Percentiles rank a stretch among this genome's conserved stretches.
Evolutionary conservation across 768 basidiomycete genomes (phyloP).

Genomic region (Candolleomyces aberdarensis): DNA sequence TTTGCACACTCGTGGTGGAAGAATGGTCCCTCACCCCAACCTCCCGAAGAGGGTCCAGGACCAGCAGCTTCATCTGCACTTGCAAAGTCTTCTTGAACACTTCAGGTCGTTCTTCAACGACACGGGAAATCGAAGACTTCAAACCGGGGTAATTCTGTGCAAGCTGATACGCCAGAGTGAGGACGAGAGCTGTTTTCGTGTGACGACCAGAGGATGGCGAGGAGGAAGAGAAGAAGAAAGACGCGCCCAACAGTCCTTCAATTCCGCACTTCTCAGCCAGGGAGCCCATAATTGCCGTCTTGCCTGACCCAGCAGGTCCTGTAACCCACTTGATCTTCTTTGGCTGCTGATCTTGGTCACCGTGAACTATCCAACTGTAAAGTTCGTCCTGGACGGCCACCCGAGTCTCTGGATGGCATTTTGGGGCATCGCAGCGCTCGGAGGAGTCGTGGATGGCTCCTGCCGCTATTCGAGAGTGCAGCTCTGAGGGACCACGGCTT

Average conservation of each 20-base stretch:
- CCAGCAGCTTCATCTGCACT: background rate
- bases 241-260: background rate
- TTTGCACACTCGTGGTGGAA: background rate
- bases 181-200: background rate
- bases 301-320: background rate
- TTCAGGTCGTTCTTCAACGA: background rate
- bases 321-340: background rate
- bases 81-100: background rate
- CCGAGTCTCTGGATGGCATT: background rate
- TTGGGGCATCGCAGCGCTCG: background rate
- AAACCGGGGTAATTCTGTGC: background rate
- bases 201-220: background rate
- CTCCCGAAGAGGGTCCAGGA: background rate
- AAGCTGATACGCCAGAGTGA: background rate
- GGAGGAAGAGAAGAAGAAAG: background rate
- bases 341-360: background rate
- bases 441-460: background rate
- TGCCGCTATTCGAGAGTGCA: background rate
- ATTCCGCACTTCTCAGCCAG: background rate
- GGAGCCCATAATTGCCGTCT: background rate
- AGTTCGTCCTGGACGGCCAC: background rate
- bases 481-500: background rate
- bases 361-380: background rate
- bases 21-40: background rate
- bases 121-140: background rate